phyloP scores from a whole-genome alignment of 1,284 basidiomycete species.

The Rhodotorula sp. region DNA sequence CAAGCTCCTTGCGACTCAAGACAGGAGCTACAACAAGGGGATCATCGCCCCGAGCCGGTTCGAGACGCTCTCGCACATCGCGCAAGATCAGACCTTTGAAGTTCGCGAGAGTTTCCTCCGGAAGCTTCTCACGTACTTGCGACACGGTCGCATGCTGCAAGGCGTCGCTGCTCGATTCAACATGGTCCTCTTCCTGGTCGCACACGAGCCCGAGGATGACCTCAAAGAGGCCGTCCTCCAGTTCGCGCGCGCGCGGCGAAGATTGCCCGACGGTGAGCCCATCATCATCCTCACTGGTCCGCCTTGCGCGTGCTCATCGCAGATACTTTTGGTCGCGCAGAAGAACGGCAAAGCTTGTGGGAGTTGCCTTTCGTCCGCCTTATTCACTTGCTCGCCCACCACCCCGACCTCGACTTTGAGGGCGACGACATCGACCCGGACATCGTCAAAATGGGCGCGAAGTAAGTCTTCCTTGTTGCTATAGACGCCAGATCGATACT shows the following conservation, averaged over 20 bases:
- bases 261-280: constrained; percentile 2
- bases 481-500: not conserved
- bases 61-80: constrained; percentile 34
- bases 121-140: constrained; percentile 67
- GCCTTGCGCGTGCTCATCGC: constrained; percentile 6
- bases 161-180: constrained; percentile 70
- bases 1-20: constrained; percentile 62
- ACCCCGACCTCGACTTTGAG: constrained; percentile 72
- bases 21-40: constrained; percentile 59
- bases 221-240: constrained; percentile 49
- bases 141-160: constrained; percentile 46
- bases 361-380: constrained; percentile 82
- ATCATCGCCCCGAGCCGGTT: constrained; percentile 21
- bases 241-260: constrained; percentile 9
- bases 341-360: constrained; percentile 63
- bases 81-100: constrained; percentile 74
- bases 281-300: too few species aligned
- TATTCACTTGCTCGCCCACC: constrained; percentile 83
- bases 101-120: constrained; percentile 75
- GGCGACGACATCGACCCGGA: constrained; percentile 16
- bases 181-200: constrained; percentile 79
- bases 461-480: not conserved
- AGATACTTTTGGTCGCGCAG: constrained; percentile 47
- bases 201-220: constrained; percentile 86
- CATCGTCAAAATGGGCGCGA: constrained; percentile 25